These are phyloP conservation scores for Pythium aquatile DNA, from an alignment of 352 stramenopile species.

Conservation along the genomic window DNA sequence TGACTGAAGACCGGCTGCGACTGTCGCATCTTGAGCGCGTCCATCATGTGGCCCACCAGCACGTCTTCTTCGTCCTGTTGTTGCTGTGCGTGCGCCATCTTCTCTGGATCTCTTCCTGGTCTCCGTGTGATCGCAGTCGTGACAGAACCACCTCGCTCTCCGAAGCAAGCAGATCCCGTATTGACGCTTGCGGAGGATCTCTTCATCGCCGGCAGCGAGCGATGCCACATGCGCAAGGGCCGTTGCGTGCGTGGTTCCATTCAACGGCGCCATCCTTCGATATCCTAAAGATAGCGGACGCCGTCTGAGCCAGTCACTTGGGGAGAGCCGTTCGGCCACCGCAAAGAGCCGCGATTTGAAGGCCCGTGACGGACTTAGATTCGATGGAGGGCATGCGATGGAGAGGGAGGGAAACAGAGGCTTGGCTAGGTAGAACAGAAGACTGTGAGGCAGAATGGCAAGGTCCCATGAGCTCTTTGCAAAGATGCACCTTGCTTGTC, in stretches of 20 bases:
- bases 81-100: too few species aligned
- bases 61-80: too few species aligned
- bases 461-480: not conserved
- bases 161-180: too few species aligned
- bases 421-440: not conserved
- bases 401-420: not conserved
- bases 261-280: not conserved
- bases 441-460: not conserved
- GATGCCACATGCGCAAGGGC: not conserved
- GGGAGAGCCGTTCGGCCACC: not conserved
- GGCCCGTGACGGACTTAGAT: not conserved
- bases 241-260: not conserved
- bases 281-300: constrained; percentile 2
- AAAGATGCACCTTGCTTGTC: not conserved
- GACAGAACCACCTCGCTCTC: too few species aligned
- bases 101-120: too few species aligned
- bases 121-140: too few species aligned
- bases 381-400: not conserved
- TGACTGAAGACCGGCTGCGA: too few species aligned
- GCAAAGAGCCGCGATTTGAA: not conserved
- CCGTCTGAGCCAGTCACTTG: not conserved
- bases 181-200: too few species aligned
- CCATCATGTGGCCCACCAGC: too few species aligned
- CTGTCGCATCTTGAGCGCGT: too few species aligned
- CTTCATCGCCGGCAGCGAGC: too few species aligned